Base-by-base conservation (phyloP, 2,329 filamentous ascomycete species). In the Ophiostoma ulmi region DNA sequence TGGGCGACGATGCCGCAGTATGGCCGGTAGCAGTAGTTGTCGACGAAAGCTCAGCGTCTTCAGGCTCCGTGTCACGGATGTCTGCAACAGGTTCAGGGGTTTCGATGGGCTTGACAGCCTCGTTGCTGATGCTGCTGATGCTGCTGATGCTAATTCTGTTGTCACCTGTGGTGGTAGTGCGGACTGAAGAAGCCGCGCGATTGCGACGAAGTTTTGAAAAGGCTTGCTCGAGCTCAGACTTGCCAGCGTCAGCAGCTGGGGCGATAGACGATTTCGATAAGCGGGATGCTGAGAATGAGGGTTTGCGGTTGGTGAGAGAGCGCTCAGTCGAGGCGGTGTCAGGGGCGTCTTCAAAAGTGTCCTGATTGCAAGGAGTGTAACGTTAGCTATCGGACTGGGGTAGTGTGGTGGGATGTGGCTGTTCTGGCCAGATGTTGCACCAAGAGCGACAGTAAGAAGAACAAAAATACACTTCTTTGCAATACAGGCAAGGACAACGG, bases 281-380 rank as follows among this genome's bases (percentile, higher is more conserved):
- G 17, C 70, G 72, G 11, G 63, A 35, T 14, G 70, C 36, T 13
- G 80, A 75, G 65, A 78, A 74, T 22, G 81, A 80, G 26, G 77
- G 72, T 68, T 79, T 82, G 77, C 84, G 80, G 74, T 83, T 83
- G 52, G 86, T 88, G 73, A 93, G 80, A 36, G 90, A 92, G 72
- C 90, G 87, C 69, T 87, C 82, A 17, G 65, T 67, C 44, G 87
- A 89, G 65, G 83, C 80, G 72, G 84, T 86, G 79, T 92, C 90
- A 75, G 87, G 82, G 70, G 92, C 93, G 83, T 97, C 93, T 81
- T 97, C 92, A 77, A 96, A 97, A 20, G 86, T 87, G 76, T 94
- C 90, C 90, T 92, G 74, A 63, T 41, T 22, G 14, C 5, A 5
- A 20, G n/a, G 38, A 35, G 69, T 67, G 44, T 44, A 36, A 52